Base-by-base conservation (phyloP, 192 early-diverging fungal species). In the Lobosporangium transversale region DNA sequence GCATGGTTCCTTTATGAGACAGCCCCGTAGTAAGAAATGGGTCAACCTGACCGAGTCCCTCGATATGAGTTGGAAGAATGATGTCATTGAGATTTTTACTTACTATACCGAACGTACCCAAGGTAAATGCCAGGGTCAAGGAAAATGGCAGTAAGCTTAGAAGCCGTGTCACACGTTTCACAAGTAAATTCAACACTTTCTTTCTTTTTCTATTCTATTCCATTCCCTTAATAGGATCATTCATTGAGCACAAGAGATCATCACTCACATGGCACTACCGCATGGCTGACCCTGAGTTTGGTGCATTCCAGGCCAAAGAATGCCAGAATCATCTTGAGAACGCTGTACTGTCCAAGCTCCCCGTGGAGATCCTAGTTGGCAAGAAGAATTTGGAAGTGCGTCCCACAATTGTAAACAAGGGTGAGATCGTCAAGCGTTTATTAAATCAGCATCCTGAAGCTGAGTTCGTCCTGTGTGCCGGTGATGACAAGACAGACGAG, bases 221-320 rank as follows among this genome's bases (percentile, higher is more conserved):
- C n/a, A n/a, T n/a, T n/a, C n/a, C n/a, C n/a, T n/a, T 14, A 29
- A 29, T 31, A 74, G 71, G 81, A 3, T 93, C 95, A 1, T 93
- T 94, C 65, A 91, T 97, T 48, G 97, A 99, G 54, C 89, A 93
- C 80, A 99, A 99, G 82, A 81, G 91, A 32, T 91, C 90, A 26
- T 92, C 96, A 6, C 85, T 99, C 20, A 97, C 97, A 35, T 99
- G 97, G 97, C 96, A 99, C 63, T 99, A 94, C 85, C 89, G 95
- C 30, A 85, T 94, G 63, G 92, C 96, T 4, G 98, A 99, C 67
- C 98, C 96, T 3, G 91, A 92, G 45, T 99, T 95, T 84, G 98
- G 89, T 33, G 86, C 84, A 30, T 99, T 98, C 87, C 98, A 99
- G 83, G 91, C 95, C 26, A 97, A 97, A 71, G 97, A 99, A 66